Evolutionary conservation across 139 green algal genomes (phyloP), one percentile per base, ranked within the genome.

Genomic region (Chlamydomonas applanata): DNA sequence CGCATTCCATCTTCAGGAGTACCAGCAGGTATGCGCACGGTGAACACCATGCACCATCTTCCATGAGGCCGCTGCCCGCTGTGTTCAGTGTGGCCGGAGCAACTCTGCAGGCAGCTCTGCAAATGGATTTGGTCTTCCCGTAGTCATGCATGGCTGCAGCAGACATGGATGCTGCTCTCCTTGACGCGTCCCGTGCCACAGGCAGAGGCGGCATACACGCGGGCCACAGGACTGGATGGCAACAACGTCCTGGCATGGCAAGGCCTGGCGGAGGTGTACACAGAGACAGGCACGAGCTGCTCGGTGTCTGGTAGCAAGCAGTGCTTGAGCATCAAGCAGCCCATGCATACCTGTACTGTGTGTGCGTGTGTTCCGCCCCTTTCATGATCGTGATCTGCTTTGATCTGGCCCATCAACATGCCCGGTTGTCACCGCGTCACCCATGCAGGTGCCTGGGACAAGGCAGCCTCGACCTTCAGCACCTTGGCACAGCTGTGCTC

Each of bases 221-320:
- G 79, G 5, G 88, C 88, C 0, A 60, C 82, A 4, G 76, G 87
- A 4, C n/a, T 90, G 35, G 80, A 89, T 62, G 68, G 77, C 13
- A 62, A 35, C 25, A 73, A 61, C 27, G 40, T 80, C 16, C 68
- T 85, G 17, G 90, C 89, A 1, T 95, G 90, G 90, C 82, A 92
- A 56, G 90, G 90, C 0, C 76, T 93, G 56, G 86, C 88, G 1
- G 87, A 91, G 77, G 75, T 95, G 24, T 75, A 79, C 53, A 67
- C 81, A 0, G 72, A 83, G 19, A 83, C 80, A 34, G 77, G 65
- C 69, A 77, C 76, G 64, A 25, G 25, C 11, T 49, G 40, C 7
- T 7, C 7, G 7, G 40, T 7, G 40, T 7, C 7, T 7, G 40
- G 7, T 49, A 19, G 40, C 40, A 49, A 7, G 11, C 11, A 11